These are phyloP conservation scores for Termitomyces sp. DNA, from an alignment of 768 basidiomycete genomes.

Conservation along the genomic window DNA sequence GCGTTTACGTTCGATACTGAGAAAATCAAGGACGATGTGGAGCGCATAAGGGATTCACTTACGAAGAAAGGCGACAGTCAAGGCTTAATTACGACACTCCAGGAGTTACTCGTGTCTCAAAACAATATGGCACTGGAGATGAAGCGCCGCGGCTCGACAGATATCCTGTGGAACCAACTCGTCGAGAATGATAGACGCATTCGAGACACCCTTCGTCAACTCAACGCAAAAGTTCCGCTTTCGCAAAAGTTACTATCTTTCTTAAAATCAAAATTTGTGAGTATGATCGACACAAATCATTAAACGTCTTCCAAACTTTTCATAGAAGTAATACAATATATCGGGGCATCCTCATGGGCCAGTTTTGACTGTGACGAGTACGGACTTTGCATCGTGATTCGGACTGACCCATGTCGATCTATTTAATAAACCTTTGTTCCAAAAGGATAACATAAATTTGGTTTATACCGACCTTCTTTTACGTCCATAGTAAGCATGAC, in stretches of 20 bases:
- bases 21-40: constrained; percentile 6
- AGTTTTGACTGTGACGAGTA: not conserved
- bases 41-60: constrained; percentile 5
- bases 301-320: not conserved
- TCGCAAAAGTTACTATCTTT: constrained; percentile 10
- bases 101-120: constrained; percentile 1
- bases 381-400: not conserved
- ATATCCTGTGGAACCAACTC: constrained; percentile 10
- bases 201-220: constrained; percentile 9
- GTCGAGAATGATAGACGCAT: constrained; percentile 11
- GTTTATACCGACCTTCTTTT: not conserved
- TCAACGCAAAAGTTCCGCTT: constrained; percentile 8
- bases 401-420: not conserved
- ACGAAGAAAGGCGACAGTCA: constrained; percentile 5
- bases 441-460: not conserved
- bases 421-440: not conserved
- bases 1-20: constrained; percentile 9
- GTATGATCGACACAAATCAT: not conserved
- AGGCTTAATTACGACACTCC: constrained; percentile 1
- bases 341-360: not conserved
- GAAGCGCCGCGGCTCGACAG: constrained; percentile 6
- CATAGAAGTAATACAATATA: not conserved
- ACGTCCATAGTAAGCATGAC: not conserved
- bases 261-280: constrained; percentile 9
- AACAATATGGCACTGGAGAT: constrained; percentile 9